Base-by-base conservation (phyloP, 2,329 filamentous ascomycete species). In the Verticillium dahliae region DNA sequence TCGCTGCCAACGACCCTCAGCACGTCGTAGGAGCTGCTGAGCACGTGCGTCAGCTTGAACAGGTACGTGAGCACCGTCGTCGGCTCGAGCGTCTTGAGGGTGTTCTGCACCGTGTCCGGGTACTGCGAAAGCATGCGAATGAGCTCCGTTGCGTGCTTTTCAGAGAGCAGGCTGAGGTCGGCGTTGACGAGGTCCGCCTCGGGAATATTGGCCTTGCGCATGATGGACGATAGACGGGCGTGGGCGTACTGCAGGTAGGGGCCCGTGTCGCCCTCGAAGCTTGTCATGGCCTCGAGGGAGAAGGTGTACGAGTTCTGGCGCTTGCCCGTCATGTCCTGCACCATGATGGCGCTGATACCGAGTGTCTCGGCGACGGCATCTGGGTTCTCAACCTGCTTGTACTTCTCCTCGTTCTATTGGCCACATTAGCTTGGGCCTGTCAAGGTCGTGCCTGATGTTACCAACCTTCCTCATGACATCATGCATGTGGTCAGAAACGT, bases 281-380 rank as follows among this genome's bases (percentile, higher is more conserved):
- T 62, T 55, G 64, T 66, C 64, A 66, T 66, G 57, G 63, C 58
- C 58, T 86, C 83, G 73, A 90, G 84, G 74, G 90, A 85, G 73
- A 91, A 92, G 55, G 80, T 79, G 74, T 90, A 88, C 75, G 86
- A 86, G 74, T 86, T 86, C 73, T 86, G 83, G 69, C 91, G 86
- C 85, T 97, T 98, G 74, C 94, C 95, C 67, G 86, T 90, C 92
- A 98, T 97, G 72, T 98, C 95, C 76, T 98, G 94, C 22, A 97
- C 92, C 92, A 98, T 98, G 72, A 98, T 94, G 71, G 90, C 90
- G 66, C 90, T 93, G 72, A 98, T 97, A 65, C 94, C 95, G 3
- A 98, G 84, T 11, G 85, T 91, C 77, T 98, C 95, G 64, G 95
- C 92, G 10, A 88, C 90, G 60, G 85, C 84, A 60, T 86, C 87